Evolutionary conservation across 2,329 filamentous ascomycete species (phyloP).

Genomic region (Cordyceps javanica): DNA sequence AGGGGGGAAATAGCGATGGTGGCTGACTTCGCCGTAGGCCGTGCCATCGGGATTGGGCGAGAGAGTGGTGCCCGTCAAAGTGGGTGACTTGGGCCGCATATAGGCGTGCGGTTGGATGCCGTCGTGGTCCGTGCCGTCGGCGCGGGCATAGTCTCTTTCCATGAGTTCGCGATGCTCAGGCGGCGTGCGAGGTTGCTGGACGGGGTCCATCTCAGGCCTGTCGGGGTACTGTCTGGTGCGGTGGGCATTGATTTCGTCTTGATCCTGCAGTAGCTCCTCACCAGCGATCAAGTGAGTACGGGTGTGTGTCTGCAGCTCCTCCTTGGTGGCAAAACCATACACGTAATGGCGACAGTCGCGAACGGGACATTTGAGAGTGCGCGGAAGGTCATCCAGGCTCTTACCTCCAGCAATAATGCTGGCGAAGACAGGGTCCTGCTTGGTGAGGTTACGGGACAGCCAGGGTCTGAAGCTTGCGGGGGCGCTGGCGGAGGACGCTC

Average conservation of each 20-base stretch:
- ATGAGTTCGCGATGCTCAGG: slow-evolving; percentile 5
- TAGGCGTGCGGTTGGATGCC: neutral
- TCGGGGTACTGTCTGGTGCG: slow-evolving; percentile 12
- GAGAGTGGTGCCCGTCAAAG: slow-evolving; percentile 6
- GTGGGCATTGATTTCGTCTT: slow-evolving; percentile 29
- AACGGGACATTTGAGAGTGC: slow-evolving; percentile 47
- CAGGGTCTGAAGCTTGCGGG: slow-evolving; percentile 11
- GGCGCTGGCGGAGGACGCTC: slow-evolving; percentile 2
- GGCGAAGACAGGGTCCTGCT: slow-evolving; percentile 10
- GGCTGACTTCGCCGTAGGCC: neutral
- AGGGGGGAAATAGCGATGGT: neutral
- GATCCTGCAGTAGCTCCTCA: slow-evolving; percentile 31
- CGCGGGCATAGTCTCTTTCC: slow-evolving; percentile 1
- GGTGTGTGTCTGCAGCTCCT: slow-evolving; percentile 47
- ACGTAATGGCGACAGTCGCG: slow-evolving; percentile 52
- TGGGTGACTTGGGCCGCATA: slow-evolving; percentile 8
- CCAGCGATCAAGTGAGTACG: slow-evolving; percentile 35
- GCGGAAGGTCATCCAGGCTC: neutral
- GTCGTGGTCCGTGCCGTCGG: neutral
- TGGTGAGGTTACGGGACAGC: slow-evolving; percentile 9
- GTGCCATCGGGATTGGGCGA: slow-evolving; percentile 2
- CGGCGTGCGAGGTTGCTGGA: slow-evolving; percentile 6
- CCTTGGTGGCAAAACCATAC: slow-evolving; percentile 46
- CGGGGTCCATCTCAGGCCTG: slow-evolving; percentile 3
- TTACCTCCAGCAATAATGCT: neutral